Conservation (phyloP, 2,329 filamentous ascomycete species). For the Emericellopsis atlantica region DNA sequence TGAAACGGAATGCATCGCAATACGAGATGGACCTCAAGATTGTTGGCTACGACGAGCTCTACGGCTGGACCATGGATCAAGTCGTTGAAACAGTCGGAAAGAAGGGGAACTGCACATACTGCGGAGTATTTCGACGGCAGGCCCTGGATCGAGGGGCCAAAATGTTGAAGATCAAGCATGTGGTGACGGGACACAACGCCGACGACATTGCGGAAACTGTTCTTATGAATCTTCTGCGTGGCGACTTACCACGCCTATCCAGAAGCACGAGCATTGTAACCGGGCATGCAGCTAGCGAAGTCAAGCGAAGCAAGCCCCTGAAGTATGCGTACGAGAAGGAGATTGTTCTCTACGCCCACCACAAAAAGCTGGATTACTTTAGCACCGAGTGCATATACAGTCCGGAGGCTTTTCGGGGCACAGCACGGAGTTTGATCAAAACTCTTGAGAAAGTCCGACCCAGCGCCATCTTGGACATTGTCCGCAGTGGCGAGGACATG, state of each 20-base stretch:
- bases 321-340: slow-evolving; percentile 99
- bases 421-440: slow-evolving; percentile 84
- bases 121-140: slow-evolving; percentile 89
- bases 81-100: slow-evolving; percentile 94
- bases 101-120: slow-evolving; percentile 98
- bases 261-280: slow-evolving; percentile 86
- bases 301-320: slow-evolving; percentile 89
- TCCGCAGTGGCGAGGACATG: slow-evolving; percentile 93
- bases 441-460: slow-evolving; percentile 86
- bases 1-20: slow-evolving; percentile 84
- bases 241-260: slow-evolving; percentile 76
- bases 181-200: slow-evolving; percentile 95
- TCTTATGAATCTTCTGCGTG: slow-evolving; percentile 89
- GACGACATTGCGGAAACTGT: slow-evolving; percentile 97
- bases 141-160: slow-evolving; percentile 87
- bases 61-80: slow-evolving; percentile 99
- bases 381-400: slow-evolving; percentile 98
- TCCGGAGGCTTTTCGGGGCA: slow-evolving; percentile 90
- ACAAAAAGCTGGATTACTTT: slow-evolving; percentile 96
- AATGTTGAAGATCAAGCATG: slow-evolving; percentile 76
- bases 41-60: slow-evolving; percentile 83
- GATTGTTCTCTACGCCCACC: slow-evolving; percentile 93
- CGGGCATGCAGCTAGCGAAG: slow-evolving; percentile 63
- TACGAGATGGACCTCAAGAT: slow-evolving; percentile 89
- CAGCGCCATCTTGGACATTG: slow-evolving; percentile 89